Conservation (phyloP, 495 filamentous ascomycete species). For the Pyrenopolyporus hunteri region DNA sequence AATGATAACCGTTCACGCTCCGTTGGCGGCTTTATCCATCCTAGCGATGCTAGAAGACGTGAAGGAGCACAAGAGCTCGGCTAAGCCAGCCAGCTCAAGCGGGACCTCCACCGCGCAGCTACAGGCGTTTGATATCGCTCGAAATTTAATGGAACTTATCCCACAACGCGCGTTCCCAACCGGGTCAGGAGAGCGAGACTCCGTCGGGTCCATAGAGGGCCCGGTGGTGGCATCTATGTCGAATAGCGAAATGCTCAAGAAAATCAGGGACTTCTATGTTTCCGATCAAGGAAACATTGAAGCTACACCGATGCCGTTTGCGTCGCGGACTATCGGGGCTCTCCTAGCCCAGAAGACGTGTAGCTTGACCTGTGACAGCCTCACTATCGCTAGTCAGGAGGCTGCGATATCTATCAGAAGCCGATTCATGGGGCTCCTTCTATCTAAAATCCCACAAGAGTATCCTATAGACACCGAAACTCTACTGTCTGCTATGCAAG, state of each 20-base stretch:
- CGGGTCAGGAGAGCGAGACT: constrained; percentile 37
- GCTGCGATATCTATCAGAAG: constrained; percentile 50
- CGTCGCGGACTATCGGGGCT: constrained; percentile 60
- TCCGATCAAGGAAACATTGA: constrained; percentile 62
- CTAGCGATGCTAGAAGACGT: constrained; percentile 65
- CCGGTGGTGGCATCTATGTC: constrained; percentile 39
- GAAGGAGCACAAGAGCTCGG: constrained; percentile 38
- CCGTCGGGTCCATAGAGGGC: constrained; percentile 40
- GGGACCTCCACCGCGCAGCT: constrained; percentile 29
- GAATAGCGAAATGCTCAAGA: constrained; percentile 62
- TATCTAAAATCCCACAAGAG: constrained; percentile 61
- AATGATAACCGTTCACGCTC: constrained; percentile 87
- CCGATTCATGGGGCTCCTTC: constrained; percentile 62
- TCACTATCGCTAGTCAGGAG: constrained; percentile 46
- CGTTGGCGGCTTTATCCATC: constrained; percentile 70
- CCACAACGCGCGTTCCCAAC: constrained; percentile 72
- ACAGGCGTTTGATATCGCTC: constrained; percentile 59
- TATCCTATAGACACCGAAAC: constrained; percentile 58
- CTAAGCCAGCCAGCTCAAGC: neutral
- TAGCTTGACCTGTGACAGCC: constrained; percentile 56
- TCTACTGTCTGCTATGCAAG: constrained; percentile 63
- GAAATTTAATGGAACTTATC: constrained; percentile 66
- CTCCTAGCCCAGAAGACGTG: constrained; percentile 67
- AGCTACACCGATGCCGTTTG: constrained; percentile 60
- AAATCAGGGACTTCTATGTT: constrained; percentile 69